Evolutionary conservation across 2,329 filamentous ascomycete species (phyloP), one percentile per base, ranked within the genome.

Genomic region (Pseudohalonectria lignicola): DNA sequence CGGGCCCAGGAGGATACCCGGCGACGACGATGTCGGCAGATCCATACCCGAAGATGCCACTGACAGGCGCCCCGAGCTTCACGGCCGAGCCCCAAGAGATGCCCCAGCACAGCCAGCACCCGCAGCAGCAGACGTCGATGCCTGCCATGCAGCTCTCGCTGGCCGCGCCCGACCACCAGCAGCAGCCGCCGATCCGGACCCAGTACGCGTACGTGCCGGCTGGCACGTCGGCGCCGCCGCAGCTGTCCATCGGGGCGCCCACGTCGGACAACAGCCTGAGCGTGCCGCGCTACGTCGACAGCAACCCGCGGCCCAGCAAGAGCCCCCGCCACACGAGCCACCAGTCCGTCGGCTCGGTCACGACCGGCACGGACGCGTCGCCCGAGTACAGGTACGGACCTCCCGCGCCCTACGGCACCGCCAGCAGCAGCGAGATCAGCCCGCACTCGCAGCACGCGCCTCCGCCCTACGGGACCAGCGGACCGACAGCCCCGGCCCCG

Each of bases 321-420:
- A 74, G 70, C 46, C 70, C 73, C 1, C 65, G 74, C 3, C 67
- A 74, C 42, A 60, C 57, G 10, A 67, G 62, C 50, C 69, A 76
- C 44, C 67, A 69, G 36, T 74, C 72, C 1, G 60, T 74, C 25
- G 68, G 71, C 41, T 68, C 66, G 47, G 56, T 72, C 23, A n/a
- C n/a, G n/a, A 57, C 61, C 26, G 65, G 63, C 49, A 64, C 64
- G 36, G 71, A 74, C 30, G 51, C 63, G 4, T 57, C 69, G 1
- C 60, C 64, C 17, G 73, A 77, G 48, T 77, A 77, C 50, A 66
- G 74, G 37, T 77, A 76, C 45, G 67, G 69, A 3, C 63, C 71
- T 3, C 63, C 59, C 2, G 35, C 35, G 9, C 43, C 58, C 3
- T 64, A 64, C 42, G 52, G 54, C 13, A 26, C 16, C n/a, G 26